These are phyloP conservation scores for Daedalea quercina DNA, from an alignment of 768 basidiomycete genomes.

Conservation along the genomic window DNA sequence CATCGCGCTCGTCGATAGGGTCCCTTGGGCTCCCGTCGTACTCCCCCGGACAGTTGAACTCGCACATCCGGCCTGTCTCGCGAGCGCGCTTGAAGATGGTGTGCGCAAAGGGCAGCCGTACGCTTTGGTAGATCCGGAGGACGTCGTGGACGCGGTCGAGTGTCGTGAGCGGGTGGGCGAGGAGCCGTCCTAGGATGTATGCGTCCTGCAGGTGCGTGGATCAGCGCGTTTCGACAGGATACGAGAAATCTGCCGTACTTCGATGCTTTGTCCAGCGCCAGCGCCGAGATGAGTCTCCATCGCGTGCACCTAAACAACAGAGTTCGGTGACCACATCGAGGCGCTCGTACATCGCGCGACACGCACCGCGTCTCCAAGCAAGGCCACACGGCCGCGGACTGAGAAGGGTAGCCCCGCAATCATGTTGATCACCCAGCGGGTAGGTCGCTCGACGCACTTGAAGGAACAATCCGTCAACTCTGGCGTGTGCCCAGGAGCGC, in stretches of 20 bases:
- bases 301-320: constrained; percentile 16
- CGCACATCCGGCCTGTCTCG: constrained; percentile 16
- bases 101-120: constrained; percentile 16
- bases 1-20: background rate
- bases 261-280: constrained; percentile 25
- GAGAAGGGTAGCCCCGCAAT: constrained; percentile 20
- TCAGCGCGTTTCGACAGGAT: no score
- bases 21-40: constrained; percentile 10
- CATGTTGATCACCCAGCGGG: constrained; percentile 21
- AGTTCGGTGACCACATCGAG: background rate
- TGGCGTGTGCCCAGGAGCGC: background rate
- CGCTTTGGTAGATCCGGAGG: constrained; percentile 15
- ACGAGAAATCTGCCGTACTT: constrained; percentile 6
- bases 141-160: constrained; percentile 5
- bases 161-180: constrained; percentile 13
- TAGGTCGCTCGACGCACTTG: constrained; percentile 19
- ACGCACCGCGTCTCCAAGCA: constrained; percentile 25
- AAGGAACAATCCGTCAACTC: background rate
- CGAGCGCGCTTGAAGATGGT: constrained; percentile 8
- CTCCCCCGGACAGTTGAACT: constrained; percentile 12
- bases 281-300: constrained; percentile 23
- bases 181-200: constrained; percentile 18
- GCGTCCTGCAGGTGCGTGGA: constrained; percentile 14
- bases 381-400: constrained; percentile 19
- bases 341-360: no score